Conservation (phyloP, 352 stramenopile genomes). For the Pythium plurisporium region DNA sequence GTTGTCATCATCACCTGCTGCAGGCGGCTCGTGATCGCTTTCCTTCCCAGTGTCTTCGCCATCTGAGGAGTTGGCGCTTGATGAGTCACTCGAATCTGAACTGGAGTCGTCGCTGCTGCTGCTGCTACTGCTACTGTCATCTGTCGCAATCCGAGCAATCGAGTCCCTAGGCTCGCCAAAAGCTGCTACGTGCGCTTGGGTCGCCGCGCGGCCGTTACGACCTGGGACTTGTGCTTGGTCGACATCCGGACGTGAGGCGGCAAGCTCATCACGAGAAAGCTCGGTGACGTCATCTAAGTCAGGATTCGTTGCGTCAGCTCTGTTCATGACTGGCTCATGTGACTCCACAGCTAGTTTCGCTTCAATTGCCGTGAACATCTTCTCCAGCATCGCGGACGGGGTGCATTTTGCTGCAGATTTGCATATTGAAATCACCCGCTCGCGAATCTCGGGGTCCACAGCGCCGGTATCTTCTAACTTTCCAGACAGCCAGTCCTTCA, state of each 20-base stretch:
- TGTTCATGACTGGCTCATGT: no score
- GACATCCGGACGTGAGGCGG: no score
- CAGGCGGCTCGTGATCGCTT: slow-evolving; percentile 5
- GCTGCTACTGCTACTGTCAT: slow-evolving; percentile 21
- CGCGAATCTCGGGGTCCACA: not conserved
- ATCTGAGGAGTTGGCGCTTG: slow-evolving; percentile 6
- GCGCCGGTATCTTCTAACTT: not conserved
- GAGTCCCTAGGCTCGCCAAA: not conserved
- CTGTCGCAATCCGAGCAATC: slow-evolving; percentile 1
- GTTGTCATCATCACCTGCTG: slow-evolving; percentile 13
- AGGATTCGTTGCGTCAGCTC: no score
- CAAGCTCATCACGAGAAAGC: no score
- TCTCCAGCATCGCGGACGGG: slow-evolving; percentile 10
- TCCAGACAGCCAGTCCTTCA: slow-evolving; percentile 21
- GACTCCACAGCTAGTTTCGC: not conserved
- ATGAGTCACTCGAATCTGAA: slow-evolving; percentile 22
- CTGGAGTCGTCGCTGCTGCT: slow-evolving; percentile 20
- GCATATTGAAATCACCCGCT: slow-evolving; percentile 11
- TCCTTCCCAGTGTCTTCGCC: slow-evolving; percentile 16
- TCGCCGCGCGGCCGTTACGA: not conserved
- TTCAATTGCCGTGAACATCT: no score
- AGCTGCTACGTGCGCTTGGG: not conserved
- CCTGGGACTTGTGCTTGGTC: no score
- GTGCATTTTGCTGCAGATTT: not conserved
- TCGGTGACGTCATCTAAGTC: no score